Conservation (phyloP, 805 yeast species). For the Myxozyma sirexii region DNA sequence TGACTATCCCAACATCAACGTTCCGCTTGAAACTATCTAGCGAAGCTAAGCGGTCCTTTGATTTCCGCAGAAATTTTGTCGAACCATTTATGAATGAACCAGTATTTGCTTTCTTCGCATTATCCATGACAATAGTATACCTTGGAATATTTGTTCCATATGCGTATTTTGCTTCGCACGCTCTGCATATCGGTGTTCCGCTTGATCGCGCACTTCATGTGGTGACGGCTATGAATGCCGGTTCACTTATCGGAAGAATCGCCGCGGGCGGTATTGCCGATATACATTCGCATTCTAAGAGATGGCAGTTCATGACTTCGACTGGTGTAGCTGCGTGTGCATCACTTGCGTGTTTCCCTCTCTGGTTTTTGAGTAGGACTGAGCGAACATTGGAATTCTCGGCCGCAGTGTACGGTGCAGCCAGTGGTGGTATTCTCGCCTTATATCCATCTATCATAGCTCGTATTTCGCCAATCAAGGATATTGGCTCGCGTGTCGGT, state of each 20-base stretch:
- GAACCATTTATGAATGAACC: constrained; percentile 38
- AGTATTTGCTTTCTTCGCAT: constrained; percentile 35
- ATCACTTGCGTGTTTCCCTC: constrained; percentile 39
- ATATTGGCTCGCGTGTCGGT: constrained; percentile 56
- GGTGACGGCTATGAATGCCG: constrained; percentile 43
- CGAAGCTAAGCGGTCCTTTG: not conserved
- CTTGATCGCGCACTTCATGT: constrained; percentile 35
- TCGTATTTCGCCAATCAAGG: constrained; percentile 35
- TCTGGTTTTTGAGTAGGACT: constrained; percentile 8
- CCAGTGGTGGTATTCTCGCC: constrained; percentile 42
- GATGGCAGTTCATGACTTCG: constrained; percentile 49
- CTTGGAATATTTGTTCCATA: constrained; percentile 41
- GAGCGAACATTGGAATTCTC: constrained; percentile 31
- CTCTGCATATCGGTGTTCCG: constrained; percentile 33
- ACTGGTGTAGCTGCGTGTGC: constrained; percentile 39
- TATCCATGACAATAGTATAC: constrained; percentile 38
- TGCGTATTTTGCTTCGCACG: constrained; percentile 41
- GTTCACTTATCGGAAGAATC: constrained; percentile 54
- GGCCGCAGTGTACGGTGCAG: constrained; percentile 41
- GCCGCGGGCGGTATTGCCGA: constrained; percentile 53
- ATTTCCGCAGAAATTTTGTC: constrained; percentile 10
- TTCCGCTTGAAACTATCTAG: not conserved
- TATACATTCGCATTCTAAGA: constrained; percentile 18
- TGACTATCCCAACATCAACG: constrained; percentile 6
- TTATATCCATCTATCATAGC: constrained; percentile 42